A percentile compares a stretch with the other conserved stretches of the same genome.
phyloP scores from a whole-genome alignment of 2,329 filamentous ascomycete species.

The Epicoccum nigrum region DNA sequence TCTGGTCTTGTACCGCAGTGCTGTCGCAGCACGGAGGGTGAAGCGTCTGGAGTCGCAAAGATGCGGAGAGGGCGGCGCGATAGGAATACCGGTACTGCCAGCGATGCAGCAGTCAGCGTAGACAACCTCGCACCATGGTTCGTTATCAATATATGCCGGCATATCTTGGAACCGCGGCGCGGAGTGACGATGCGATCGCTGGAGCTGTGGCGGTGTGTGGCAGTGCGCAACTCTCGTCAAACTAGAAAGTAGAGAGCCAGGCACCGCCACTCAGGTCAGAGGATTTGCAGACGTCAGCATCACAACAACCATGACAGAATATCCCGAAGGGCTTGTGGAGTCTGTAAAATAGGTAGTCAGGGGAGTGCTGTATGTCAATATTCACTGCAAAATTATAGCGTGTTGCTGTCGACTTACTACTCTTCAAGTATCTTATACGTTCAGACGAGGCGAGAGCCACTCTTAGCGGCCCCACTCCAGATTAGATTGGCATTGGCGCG shows the following conservation, averaged over 20 bases:
- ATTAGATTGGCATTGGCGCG: neutral
- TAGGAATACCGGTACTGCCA: neutral
- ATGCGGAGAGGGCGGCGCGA: constrained; percentile 1
- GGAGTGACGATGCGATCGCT: constrained; percentile 2
- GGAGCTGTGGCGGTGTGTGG: constrained; percentile 4
- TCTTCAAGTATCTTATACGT: too few species aligned
- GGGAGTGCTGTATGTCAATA: too few species aligned
- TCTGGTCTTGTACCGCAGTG: neutral
- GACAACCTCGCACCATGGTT: constrained; percentile 3
- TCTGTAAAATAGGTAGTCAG: too few species aligned
- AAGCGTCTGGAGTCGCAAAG: constrained; percentile 19
- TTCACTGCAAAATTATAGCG: too few species aligned
- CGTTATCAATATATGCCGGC: constrained; percentile 2
- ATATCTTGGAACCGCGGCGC: constrained; percentile 13
- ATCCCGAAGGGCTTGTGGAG: too few species aligned
- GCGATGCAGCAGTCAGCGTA: neutral
- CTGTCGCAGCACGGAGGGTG: constrained; percentile 19
- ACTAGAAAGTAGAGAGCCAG: too few species aligned
- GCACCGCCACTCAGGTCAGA: too few species aligned
- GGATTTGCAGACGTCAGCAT: too few species aligned
- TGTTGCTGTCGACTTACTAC: too few species aligned
- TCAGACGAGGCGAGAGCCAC: too few species aligned
- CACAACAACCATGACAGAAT: too few species aligned
- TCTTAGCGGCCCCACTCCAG: neutral
- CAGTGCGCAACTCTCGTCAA: neutral